These are phyloP conservation scores for barley (Hordeum vulgare) DNA, from an alignment of 176 grass and related monocot species.

Conservation along the genomic window MorexV3_pseudomolecules_assembly NC_058518.1:482893577-482894076, in stretches of 20 bases:
- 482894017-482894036: constrained; percentile 14
- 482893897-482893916: not conserved
- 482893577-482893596: no score
- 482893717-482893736: not conserved
- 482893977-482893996: not conserved
- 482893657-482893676: not conserved
- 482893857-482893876: not conserved
- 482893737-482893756: not conserved
- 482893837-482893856: not conserved
- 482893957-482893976: not conserved
- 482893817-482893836: not conserved
- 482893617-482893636: not conserved
- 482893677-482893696: not conserved
- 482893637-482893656: not conserved
- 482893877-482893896: not conserved
- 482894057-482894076: constrained; percentile 80
- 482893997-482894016: constrained; percentile 6
- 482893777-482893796: not conserved
- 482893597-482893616: no score
- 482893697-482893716: not conserved
- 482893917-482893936: not conserved
- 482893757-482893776: constrained; percentile 9
- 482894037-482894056: constrained; percentile 60
- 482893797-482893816: not conserved
- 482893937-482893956: not conserved